These are phyloP conservation scores for Letharia lupina DNA, from an alignment of 495 filamentous ascomycete species.

Conservation along the genomic window DNA sequence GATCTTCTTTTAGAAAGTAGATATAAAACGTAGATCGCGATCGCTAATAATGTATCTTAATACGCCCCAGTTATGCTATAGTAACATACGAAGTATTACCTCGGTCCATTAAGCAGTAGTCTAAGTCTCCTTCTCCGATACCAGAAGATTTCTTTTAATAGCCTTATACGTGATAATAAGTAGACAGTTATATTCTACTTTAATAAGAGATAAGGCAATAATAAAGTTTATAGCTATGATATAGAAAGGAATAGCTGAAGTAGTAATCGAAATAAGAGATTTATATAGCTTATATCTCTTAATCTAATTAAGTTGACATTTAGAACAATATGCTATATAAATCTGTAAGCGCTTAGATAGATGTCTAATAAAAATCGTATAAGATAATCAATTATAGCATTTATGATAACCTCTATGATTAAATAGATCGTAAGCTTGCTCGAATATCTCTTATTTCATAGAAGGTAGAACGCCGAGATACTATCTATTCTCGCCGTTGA, in stretches of 20 bases:
- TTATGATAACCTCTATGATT: neutral
- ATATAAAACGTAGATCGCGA: too few species aligned
- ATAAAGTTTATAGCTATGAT: neutral
- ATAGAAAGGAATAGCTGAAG: neutral
- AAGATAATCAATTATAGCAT: neutral
- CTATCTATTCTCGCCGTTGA: neutral
- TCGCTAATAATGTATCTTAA: too few species aligned
- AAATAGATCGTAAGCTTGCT: neutral
- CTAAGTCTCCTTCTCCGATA: too few species aligned
- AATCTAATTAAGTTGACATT: constrained; percentile 5
- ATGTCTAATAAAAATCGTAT: constrained; percentile 7
- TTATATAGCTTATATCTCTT: neutral
- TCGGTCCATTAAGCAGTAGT: too few species aligned
- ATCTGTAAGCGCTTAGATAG: neutral
- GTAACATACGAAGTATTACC: too few species aligned
- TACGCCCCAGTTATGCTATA: too few species aligned
- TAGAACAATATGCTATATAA: constrained; percentile 1
- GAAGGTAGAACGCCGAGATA: neutral
- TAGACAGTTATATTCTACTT: too few species aligned
- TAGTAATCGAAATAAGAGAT: neutral
- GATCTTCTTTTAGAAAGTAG: too few species aligned
- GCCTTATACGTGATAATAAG: too few species aligned
- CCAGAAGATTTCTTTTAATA: too few species aligned
- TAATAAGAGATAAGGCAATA: too few species aligned
- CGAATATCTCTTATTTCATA: neutral